Evolutionary conservation across 164 flowering plant genomes (phyloP).

Genomic region (Chimonanthus praecox): DNA sequence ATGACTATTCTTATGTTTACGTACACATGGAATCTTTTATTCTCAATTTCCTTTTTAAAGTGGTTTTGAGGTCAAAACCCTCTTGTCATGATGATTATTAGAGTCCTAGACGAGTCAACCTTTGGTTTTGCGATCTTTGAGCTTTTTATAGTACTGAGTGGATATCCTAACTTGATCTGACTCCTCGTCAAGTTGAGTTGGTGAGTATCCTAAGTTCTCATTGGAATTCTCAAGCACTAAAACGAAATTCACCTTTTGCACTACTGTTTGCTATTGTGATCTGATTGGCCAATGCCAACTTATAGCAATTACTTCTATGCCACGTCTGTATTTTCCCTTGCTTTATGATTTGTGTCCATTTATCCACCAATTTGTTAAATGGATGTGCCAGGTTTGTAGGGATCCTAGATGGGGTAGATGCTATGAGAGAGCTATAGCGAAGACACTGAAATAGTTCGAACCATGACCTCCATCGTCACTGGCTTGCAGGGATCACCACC

Average conservation of each 20-base stretch:
- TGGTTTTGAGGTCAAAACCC: not conserved
- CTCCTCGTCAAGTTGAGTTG: not conserved
- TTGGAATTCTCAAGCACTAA: not conserved
- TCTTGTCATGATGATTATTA: not conserved
- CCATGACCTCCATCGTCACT: constrained; percentile 48
- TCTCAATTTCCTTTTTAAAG: not conserved
- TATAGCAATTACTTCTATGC: not conserved
- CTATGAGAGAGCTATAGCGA: constrained; percentile 72
- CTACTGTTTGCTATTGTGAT: not conserved
- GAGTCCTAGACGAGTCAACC: not conserved
- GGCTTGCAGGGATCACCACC: constrained; percentile 74
- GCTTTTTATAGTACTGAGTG: not conserved
- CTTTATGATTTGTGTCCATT: not conserved
- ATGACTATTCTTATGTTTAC: not conserved
- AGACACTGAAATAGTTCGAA: constrained; percentile 55
- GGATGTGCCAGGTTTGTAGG: constrained; percentile 41
- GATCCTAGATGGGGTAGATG: constrained; percentile 85
- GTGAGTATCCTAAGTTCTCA: not conserved
- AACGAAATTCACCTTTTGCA: not conserved
- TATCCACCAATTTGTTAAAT: not conserved
- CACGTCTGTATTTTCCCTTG: not conserved
- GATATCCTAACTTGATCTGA: not conserved
- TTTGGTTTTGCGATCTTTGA: not conserved
- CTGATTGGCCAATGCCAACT: not conserved
- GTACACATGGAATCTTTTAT: not conserved